Base-by-base conservation (phyloP, 2,329 filamentous ascomycete genomes). In the Penicillium sp. region DNA sequence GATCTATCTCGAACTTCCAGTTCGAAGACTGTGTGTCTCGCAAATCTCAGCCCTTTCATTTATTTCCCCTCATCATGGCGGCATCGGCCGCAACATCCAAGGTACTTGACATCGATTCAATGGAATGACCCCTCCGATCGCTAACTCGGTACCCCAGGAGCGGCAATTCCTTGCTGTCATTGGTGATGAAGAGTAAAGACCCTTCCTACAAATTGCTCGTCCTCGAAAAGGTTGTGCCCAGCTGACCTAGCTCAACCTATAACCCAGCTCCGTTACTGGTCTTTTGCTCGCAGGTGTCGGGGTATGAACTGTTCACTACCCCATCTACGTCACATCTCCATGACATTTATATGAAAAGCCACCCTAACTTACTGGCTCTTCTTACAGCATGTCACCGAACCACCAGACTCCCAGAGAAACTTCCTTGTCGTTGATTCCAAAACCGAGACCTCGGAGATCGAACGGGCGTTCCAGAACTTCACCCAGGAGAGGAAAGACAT, bases 131-230 rank as follows among this genome's bases (percentile, higher is more conserved):
- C 75, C 87, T 54, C 58, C 51, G 60, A 61, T 57, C 46, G 50
- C 60, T 64, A 60, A 65, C 52, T 47, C 12, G 15, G 21, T 50
- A 46, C 47, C 56, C 53, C 52, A 91, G 78, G 91, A 97, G 77
- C 85, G 94, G 68, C 89, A 99, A 77, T 96, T 99, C 72, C 85
- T 99, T 56, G 94, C 94, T 61, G 93, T 99, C 46, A 99, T 99
- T 71, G 94, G 94, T 50, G 94, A 99, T 75, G 94, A 99, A 85
- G 94, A 75, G 74, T 76, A 68, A 64, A 41, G 18, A 32, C 48
- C 44, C 16, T 42, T 37, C 2, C 4, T 32, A 12, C 3, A 16
- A 6, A 18, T 10, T 45, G 23, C 10, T 16, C 9, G 46, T 15
- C 21, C 9, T 42, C 32, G 16, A 34, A 37, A 23, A 10, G 2